These are phyloP conservation scores for Fistulifera solaris DNA, from an alignment of 108 stramenopile genomes.

Conservation along the genomic window DNA sequence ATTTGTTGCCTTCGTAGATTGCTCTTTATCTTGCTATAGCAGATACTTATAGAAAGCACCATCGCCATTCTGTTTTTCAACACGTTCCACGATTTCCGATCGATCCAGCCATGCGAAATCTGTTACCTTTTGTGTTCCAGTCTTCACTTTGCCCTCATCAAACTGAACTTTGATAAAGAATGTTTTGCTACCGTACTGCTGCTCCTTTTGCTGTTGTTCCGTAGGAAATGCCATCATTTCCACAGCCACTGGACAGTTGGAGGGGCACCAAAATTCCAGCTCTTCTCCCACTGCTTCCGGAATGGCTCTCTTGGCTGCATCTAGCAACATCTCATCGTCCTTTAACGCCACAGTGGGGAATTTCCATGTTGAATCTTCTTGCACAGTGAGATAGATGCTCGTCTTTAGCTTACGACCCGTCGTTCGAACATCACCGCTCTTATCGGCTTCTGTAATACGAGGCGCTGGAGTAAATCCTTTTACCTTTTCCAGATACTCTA, in stretches of 20 bases:
- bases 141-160: slow-evolving; percentile 43
- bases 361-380: slow-evolving; percentile 37
- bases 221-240: slow-evolving; percentile 29
- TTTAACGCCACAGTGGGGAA: slow-evolving; percentile 48
- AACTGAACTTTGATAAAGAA: slow-evolving; percentile 62
- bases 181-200: slow-evolving; percentile 63
- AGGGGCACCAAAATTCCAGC: slow-evolving; percentile 51
- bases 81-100: slow-evolving; percentile 54
- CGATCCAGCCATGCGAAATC: slow-evolving; percentile 74
- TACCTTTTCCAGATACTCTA: not conserved
- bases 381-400: slow-evolving; percentile 51
- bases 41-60: slow-evolving; percentile 70
- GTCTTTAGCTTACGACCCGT: slow-evolving; percentile 60
- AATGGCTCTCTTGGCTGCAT: slow-evolving; percentile 30
- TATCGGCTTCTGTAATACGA: slow-evolving; percentile 75
- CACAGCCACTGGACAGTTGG: slow-evolving; percentile 60
- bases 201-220: slow-evolving; percentile 11
- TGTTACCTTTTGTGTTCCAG: slow-evolving; percentile 17
- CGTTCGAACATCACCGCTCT: slow-evolving; percentile 49
- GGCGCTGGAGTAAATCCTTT: slow-evolving; percentile 62
- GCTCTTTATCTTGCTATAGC: slow-evolving; percentile 12
- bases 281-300: slow-evolving; percentile 20
- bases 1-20: too few relatives aligned
- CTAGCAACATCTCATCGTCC: slow-evolving; percentile 46
- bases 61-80: slow-evolving; percentile 30